These are phyloP conservation scores for Paecilomyces sp. DNA, from an alignment of 2,329 filamentous ascomycete genomes.

Conservation along the genomic window DNA sequence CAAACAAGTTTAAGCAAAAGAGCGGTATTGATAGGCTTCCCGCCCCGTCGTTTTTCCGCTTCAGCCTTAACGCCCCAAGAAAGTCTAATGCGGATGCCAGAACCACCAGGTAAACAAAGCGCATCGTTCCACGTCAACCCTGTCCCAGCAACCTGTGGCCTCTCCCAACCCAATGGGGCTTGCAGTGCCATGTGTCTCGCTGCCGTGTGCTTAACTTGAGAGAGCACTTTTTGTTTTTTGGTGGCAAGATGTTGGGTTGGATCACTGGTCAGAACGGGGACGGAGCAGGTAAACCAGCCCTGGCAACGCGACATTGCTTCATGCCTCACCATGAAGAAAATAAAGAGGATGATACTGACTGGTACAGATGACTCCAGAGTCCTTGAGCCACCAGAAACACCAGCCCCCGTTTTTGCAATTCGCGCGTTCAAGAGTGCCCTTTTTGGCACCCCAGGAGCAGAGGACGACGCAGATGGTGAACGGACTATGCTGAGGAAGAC, in stretches of 20 bases:
- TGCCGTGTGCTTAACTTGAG: conserved; percentile 7
- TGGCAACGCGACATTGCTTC: conserved; percentile 1
- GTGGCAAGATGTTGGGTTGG: conserved; percentile 27
- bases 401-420: conserved; percentile 59
- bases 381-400: conserved; percentile 55
- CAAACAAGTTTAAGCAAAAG: conserved; percentile 1
- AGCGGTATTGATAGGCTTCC: conserved; percentile 11
- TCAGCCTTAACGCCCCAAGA: conserved; percentile 10
- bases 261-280: conserved; percentile 23
- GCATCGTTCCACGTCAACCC: conserved; percentile 19
- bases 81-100: not conserved
- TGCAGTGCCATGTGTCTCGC: conserved; percentile 10
- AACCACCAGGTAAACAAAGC: conserved; percentile 25
- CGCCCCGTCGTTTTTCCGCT: conserved; percentile 14
- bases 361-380: conserved; percentile 43
- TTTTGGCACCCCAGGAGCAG: conserved; percentile 55
- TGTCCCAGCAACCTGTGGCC: conserved; percentile 4
- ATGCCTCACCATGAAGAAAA: not conserved
- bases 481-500: conserved; percentile 9
- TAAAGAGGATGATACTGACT: not conserved
- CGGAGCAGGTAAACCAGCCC: conserved; percentile 11
- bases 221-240: conserved; percentile 2
- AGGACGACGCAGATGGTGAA: conserved; percentile 30
- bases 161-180: conserved; percentile 11
- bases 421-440: conserved; percentile 60